Evolutionary conservation across 768 basidiomycete genomes (phyloP).

Genomic region (Hysterangium stoloniferum): DNA sequence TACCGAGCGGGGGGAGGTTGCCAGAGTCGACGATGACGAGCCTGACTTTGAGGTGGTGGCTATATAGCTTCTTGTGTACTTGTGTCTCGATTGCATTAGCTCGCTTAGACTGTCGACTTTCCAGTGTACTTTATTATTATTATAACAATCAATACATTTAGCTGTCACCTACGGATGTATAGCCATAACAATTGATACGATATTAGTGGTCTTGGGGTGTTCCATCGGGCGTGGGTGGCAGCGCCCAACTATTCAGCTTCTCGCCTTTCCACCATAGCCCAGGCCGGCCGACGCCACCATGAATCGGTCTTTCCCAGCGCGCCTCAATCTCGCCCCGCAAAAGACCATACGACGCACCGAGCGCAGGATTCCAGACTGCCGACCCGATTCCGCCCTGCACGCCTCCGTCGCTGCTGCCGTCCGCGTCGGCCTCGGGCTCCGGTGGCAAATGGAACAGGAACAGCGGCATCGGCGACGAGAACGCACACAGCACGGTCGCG

Average conservation of each 20-base stretch:
- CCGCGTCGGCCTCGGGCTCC: slow-evolving; percentile 10
- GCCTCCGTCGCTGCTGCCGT: slow-evolving; percentile 8
- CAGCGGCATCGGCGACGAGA: slow-evolving; percentile 70
- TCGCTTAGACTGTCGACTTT: not conserved
- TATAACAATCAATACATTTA: not conserved
- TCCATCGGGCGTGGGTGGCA: not conserved
- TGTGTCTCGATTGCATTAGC: not conserved
- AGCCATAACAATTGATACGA: not conserved
- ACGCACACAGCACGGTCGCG: slow-evolving; percentile 57
- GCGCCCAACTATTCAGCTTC: slow-evolving; percentile 19
- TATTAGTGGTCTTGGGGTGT: not conserved
- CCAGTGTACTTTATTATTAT: not conserved
- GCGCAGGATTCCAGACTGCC: slow-evolving; percentile 63
- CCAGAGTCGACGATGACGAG: not conserved
- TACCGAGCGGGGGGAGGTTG: not conserved
- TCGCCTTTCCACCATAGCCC: slow-evolving; percentile 36
- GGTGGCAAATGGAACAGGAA: slow-evolving; percentile 73
- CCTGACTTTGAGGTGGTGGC: not conserved
- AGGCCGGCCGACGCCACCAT: slow-evolving; percentile 24
- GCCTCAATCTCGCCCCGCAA: slow-evolving; percentile 55
- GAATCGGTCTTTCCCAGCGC: slow-evolving; percentile 48
- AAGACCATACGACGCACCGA: slow-evolving; percentile 46
- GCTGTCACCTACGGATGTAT: not conserved
- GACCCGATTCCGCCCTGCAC: slow-evolving; percentile 32
- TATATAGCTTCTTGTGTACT: not conserved